phyloP scores from a whole-genome alignment of 2,329 filamentous ascomycete genomes.

The Periconia sp. region DNA sequence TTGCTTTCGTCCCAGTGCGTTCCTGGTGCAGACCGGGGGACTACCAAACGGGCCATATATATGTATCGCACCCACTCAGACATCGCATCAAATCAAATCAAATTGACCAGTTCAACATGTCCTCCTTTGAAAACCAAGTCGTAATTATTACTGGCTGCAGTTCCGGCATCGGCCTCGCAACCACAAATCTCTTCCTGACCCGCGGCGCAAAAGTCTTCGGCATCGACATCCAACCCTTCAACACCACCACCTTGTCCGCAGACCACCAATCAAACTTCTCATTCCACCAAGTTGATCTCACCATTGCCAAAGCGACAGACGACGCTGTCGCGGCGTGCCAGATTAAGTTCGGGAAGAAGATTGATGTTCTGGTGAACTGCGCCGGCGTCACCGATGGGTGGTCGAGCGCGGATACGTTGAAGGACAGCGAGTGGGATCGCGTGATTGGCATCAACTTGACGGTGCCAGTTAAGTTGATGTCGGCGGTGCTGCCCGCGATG shows the following conservation, averaged over 20 bases:
- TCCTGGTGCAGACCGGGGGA: no score
- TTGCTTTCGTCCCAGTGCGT: no score
- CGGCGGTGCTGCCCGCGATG: slow-evolving; percentile 48
- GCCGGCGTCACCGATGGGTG: slow-evolving; percentile 50
- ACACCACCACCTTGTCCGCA: slow-evolving; percentile 13
- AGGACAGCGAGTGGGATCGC: slow-evolving; percentile 44
- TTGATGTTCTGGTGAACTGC: slow-evolving; percentile 50
- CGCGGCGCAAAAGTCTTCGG: slow-evolving; percentile 31
- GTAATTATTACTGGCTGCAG: slow-evolving; percentile 33
- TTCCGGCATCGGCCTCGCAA: slow-evolving; percentile 33
- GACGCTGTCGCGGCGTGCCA: slow-evolving; percentile 27
- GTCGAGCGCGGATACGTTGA: slow-evolving; percentile 42
- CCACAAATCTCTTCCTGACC: slow-evolving; percentile 23
- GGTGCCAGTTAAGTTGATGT: slow-evolving; percentile 49
- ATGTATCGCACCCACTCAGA: no score
- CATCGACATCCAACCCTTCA: slow-evolving; percentile 26
- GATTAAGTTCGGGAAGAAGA: slow-evolving; percentile 19
- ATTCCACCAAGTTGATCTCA: slow-evolving; percentile 29
- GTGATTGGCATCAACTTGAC: slow-evolving; percentile 49
- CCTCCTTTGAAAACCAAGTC: slow-evolving; percentile 26
- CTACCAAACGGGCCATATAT: no score
- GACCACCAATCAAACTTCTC: slow-evolving; percentile 16
- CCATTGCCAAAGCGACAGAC: slow-evolving; percentile 17
- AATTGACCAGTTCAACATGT: slow-evolving; percentile 6
- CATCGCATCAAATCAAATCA: no score